Conservation (phyloP, 2,329 filamentous ascomycete genomes). For the Calonectria pauciramosa region DNA sequence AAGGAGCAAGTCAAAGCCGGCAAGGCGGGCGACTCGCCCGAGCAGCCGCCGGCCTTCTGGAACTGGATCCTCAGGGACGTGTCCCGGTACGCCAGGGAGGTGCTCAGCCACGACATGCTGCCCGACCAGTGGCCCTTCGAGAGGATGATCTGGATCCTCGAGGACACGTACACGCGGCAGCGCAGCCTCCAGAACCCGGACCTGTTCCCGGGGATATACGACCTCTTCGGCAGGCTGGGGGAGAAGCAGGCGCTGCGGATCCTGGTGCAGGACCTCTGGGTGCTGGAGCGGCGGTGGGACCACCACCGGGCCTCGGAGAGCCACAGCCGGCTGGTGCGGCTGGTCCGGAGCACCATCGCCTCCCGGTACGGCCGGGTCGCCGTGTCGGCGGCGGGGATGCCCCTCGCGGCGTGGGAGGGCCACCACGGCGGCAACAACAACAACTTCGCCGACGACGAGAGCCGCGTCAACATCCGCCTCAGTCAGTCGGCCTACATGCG, state of each 20-base stretch:
- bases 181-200: not conserved
- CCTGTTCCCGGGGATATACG: not conserved
- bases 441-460: not conserved
- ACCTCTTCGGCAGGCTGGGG: not conserved
- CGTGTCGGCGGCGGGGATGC: not conserved
- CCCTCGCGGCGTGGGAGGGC: not conserved
- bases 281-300: not conserved
- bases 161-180: not conserved
- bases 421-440: no score
- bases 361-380: not conserved
- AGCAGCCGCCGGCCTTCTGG: slow-evolving; percentile 6
- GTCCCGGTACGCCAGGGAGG: not conserved
- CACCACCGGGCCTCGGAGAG: not conserved
- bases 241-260: not conserved
- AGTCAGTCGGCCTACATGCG: not conserved
- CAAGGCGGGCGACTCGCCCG: not conserved
- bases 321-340: no score
- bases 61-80: slow-evolving; percentile 7
- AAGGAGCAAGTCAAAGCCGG: not conserved
- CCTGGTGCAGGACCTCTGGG: slow-evolving; percentile 11
- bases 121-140: slow-evolving; percentile 12
- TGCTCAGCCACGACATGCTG: not conserved
- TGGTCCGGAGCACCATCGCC: not conserved
- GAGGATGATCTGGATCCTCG: slow-evolving; percentile 17
- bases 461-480: not conserved